Evolutionary conservation across 106 monocot genomes (phyloP), one percentile per base, ranked within the genome.

Genomic region (Dendrobium nobile): DNA sequence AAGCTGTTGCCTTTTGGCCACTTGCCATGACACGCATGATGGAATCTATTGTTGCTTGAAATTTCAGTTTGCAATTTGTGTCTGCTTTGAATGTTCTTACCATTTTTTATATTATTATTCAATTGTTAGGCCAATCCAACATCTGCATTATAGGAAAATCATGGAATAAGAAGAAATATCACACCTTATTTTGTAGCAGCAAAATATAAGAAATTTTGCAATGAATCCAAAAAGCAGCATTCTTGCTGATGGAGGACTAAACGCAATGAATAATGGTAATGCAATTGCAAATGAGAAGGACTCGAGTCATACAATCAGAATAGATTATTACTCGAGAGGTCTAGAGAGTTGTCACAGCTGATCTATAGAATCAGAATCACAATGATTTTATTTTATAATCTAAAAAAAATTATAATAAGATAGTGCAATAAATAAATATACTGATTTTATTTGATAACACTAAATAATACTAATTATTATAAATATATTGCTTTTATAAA

Each of bases 271-370:
- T 7, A 43, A 43, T 43, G 43, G 43, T 43, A 43, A 43, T 7
- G 7, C 43, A 5, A 7, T 7, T 43, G 43, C 43, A 43, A 43
- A 43, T 43, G 43, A 79, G 72, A 92, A 85, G 75, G 87, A 93
- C 75, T 74, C 83, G 16, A 90, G 80, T 85, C 85, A 90, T 67
- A 82, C 86, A 9, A 84, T 86, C 47, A 85, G 79, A 31, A 89
- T 82, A 51, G 93, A 88, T 16, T 59, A 85, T 27, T 43, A 43
- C 43, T 43, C 43, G 86, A 85, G 28, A 89, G 80, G 72, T 26
- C 85, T 18, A 84, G 77, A 75, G 80, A 81, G 54, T 56, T 56
- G 56, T 80, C 82, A 1, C 79, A 84, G 13, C n/a, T 47, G 47
- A 90, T 27, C 27, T 27, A 0, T 27, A 27, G 27, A 27, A 27